Conservation (phyloP, 1,139 yeast species). For the Hemisphaericaspora lyxosophila region DNA sequence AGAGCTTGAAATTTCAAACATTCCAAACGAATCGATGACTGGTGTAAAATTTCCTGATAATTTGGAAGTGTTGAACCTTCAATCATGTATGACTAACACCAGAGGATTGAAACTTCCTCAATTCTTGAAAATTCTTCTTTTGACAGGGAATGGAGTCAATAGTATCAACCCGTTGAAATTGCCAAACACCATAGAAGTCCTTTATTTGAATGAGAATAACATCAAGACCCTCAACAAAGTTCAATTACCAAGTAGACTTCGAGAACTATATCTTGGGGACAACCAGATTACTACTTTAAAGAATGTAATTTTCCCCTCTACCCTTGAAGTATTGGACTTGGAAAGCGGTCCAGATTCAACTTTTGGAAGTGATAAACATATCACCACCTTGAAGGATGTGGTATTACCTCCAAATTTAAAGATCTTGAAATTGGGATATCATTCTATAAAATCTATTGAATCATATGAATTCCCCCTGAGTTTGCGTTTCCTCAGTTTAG, state of each 20-base stretch:
- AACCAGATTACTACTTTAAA: conserved; percentile 46
- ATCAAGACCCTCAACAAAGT: conserved; percentile 49
- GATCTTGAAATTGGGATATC: conserved; percentile 41
- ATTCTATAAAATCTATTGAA: conserved; percentile 40
- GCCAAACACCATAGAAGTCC: conserved; percentile 39
- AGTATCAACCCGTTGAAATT: conserved; percentile 48
- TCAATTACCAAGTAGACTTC: conserved; percentile 36
- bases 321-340: conserved; percentile 40
- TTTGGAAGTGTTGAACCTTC: conserved; percentile 37
- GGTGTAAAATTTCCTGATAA: conserved; percentile 48
- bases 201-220: conserved; percentile 41
- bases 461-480: conserved; percentile 40
- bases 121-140: conserved; percentile 28
- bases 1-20: conserved; percentile 40
- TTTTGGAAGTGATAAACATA: conserved; percentile 40
- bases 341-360: conserved; percentile 45
- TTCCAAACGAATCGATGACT: conserved; percentile 51
- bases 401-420: conserved; percentile 38
- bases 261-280: conserved; percentile 42
- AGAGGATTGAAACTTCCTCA: conserved; percentile 46
- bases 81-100: conserved; percentile 48
- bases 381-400: conserved; percentile 46
- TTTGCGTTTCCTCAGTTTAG: conserved; percentile 34
- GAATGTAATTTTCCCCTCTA: conserved; percentile 42
- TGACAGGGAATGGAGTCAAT: conserved; percentile 46